Conservation (phyloP, 78 protist species). For the Tieghemostelium lacteum region DNA sequence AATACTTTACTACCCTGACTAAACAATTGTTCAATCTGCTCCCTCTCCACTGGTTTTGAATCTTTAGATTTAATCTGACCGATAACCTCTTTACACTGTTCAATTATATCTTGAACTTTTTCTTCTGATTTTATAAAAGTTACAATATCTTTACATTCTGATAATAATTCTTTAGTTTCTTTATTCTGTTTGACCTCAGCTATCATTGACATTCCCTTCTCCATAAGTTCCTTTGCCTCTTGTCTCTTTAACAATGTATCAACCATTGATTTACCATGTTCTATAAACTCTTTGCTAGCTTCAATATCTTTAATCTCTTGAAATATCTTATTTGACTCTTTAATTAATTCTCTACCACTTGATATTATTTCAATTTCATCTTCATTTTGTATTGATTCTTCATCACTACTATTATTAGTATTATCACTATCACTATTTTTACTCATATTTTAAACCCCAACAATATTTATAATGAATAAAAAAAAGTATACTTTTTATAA, state of each 20-base stretch:
- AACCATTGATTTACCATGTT: conserved; percentile 35
- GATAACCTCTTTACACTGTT: conserved; percentile 26
- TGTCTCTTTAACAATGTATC: conserved; percentile 54
- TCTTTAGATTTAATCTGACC: conserved; percentile 32
- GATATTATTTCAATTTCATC: not conserved
- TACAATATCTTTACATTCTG: conserved; percentile 19
- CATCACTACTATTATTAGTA: too few species aligned
- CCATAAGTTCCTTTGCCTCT: conserved; percentile 70
- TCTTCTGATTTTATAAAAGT: conserved; percentile 32
- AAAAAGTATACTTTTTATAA: too few species aligned
- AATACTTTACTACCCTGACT: conserved; percentile 20
- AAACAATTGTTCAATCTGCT: conserved; percentile 47
- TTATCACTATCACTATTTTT: too few species aligned
- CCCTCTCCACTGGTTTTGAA: conserved; percentile 15
- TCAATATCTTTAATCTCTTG: conserved; percentile 53
- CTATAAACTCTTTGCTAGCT: conserved; percentile 51
- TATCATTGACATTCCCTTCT: conserved; percentile 39
- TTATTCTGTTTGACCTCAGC: conserved; percentile 33
- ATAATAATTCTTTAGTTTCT: conserved; percentile 22
- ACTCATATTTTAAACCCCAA: too few species aligned
- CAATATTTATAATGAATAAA: too few species aligned
- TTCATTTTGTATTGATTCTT: conserved; percentile 5
- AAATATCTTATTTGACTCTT: conserved; percentile 40
- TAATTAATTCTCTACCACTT: conserved; percentile 57
- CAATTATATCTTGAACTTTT: conserved; percentile 21